Evolutionary conservation across 768 basidiomycete species (phyloP).

Genomic region (Suillus subluteus): DNA sequence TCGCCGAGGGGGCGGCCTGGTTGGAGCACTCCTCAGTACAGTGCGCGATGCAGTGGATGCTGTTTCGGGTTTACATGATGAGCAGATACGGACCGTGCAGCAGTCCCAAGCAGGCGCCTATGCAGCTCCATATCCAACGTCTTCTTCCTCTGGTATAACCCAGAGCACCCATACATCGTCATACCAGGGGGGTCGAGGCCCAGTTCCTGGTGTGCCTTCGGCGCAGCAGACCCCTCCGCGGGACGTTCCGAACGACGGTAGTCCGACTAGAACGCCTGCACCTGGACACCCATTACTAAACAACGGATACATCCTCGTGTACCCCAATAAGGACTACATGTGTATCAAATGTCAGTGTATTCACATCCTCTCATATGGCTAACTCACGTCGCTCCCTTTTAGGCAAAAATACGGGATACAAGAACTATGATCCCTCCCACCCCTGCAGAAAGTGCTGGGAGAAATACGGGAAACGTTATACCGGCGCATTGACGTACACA

Average conservation of each 20-base stretch:
- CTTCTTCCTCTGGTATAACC: constrained; percentile 6
- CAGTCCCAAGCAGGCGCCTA: constrained; percentile 25
- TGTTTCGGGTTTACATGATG: constrained; percentile 29
- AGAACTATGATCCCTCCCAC: constrained; percentile 62
- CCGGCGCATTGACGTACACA: constrained; percentile 61
- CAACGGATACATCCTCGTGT: constrained; percentile 66
- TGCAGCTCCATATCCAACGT: constrained; percentile 18
- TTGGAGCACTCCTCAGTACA: constrained; percentile 31
- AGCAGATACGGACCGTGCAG: constrained; percentile 20
- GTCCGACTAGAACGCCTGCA: constrained; percentile 63
- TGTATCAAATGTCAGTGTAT: constrained; percentile 67
- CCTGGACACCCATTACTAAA: constrained; percentile 71
- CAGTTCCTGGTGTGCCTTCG: neutral
- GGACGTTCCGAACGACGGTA: constrained; percentile 49
- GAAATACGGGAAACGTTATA: constrained; percentile 63
- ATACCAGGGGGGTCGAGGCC: constrained; percentile 5
- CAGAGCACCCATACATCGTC: constrained; percentile 19
- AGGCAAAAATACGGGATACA: constrained; percentile 81
- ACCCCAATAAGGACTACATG: constrained; percentile 55
- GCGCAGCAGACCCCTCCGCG: constrained; percentile 8
- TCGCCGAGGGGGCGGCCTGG: constrained; percentile 24
- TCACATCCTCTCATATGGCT: neutral
- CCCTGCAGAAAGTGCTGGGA: constrained; percentile 80
- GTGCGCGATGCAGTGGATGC: constrained; percentile 32
- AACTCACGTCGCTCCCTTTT: neutral